These are phyloP conservation scores for Alloteropsis semialata DNA, from an alignment of 176 grass and related monocot species.

Conservation along the genomic window DNA sequence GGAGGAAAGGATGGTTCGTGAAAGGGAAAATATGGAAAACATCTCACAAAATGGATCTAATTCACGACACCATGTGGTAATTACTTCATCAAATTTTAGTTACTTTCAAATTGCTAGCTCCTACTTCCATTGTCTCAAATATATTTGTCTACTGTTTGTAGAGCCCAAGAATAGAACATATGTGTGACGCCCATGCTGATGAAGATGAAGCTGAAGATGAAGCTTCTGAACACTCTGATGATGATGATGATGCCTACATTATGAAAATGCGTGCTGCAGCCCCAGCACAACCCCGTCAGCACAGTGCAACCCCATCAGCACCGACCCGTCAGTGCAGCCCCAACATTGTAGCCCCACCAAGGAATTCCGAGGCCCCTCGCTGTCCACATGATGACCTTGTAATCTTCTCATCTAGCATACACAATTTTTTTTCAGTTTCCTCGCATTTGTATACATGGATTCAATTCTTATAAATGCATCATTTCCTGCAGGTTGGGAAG, in stretches of 20 bases:
- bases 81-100: too few species aligned
- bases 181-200: neutral
- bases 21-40: neutral
- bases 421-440: neutral
- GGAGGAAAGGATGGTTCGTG: neutral
- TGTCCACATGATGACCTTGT: neutral
- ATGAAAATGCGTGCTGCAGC: too few species aligned
- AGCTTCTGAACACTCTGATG: too few species aligned
- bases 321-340: neutral
- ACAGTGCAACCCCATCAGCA: too few species aligned
- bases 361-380: too few species aligned
- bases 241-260: too few species aligned
- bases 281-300: neutral
- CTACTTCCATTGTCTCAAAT: neutral
- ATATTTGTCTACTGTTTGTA: neutral
- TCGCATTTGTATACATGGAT: neutral
- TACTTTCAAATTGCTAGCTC: too few species aligned
- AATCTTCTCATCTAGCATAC: neutral
- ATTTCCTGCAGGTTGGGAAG: neutral
- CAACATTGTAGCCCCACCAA: neutral
- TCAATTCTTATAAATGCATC: neutral
- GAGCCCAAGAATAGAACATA: neutral
- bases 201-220: too few species aligned
- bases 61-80: neutral
- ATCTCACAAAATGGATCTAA: neutral